These are phyloP conservation scores for Takakia lepidozioides DNA, from an alignment of 225 moss, liverwort and hornwort genomes.

Conservation along the genomic window DNA sequence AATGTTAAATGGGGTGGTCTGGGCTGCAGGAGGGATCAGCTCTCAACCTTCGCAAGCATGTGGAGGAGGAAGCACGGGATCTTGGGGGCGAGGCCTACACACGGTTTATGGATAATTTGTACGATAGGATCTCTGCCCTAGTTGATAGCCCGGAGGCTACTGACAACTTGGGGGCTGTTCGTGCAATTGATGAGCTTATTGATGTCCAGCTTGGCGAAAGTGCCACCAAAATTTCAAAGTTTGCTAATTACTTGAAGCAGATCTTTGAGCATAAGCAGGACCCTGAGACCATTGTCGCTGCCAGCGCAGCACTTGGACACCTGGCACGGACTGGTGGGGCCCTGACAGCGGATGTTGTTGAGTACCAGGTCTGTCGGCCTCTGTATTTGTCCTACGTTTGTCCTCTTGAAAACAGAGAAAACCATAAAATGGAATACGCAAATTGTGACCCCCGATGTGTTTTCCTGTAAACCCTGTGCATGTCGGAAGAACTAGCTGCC, in stretches of 20 bases:
- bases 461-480: too few species aligned
- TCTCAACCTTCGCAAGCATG: constrained; percentile 62
- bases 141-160: constrained; percentile 62
- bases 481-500: too few species aligned
- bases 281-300: constrained; percentile 53
- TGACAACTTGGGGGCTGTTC: constrained; percentile 80
- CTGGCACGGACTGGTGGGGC: constrained; percentile 82
- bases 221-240: constrained; percentile 89
- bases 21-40: constrained; percentile 63
- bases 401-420: too few species aligned
- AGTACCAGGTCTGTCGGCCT: constrained; percentile 81
- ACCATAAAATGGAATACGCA: too few species aligned
- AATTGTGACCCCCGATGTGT: too few species aligned
- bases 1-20: neutral
- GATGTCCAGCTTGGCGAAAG: constrained; percentile 93
- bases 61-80: constrained; percentile 90
- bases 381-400: too few species aligned
- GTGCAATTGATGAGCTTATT: constrained; percentile 83
- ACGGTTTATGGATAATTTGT: constrained; percentile 86
- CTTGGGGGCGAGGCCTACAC: constrained; percentile 79
- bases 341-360: constrained; percentile 85
- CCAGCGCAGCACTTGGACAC: constrained; percentile 85
- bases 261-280: constrained; percentile 95
- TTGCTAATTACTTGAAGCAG: constrained; percentile 58
- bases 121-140: constrained; percentile 61